phyloP scores from a whole-genome alignment of 768 basidiomycete species.

The Vishniacozyma victoriae region DNA sequence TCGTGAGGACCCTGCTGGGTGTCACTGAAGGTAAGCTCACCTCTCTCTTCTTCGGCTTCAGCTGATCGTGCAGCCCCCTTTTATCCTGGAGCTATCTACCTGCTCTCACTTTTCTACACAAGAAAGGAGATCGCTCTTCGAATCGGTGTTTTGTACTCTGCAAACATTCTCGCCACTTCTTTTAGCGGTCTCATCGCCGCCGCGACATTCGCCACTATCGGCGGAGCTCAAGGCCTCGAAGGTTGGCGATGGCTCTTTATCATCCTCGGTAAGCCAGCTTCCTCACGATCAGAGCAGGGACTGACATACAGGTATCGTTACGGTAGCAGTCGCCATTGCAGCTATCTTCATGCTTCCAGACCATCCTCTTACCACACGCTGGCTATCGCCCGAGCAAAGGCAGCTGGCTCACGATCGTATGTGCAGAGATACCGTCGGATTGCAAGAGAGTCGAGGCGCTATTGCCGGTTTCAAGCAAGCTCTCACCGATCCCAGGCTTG shows the following conservation, averaged over 20 bases:
- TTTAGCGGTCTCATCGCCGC: conserved; percentile 69
- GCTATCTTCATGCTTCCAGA: conserved; percentile 50
- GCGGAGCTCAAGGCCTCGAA: conserved; percentile 58
- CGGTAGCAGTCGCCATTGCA: conserved; percentile 61
- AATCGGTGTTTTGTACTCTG: conserved; percentile 49
- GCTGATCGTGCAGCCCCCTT: conserved; percentile 21
- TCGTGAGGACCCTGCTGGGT: conserved; percentile 64
- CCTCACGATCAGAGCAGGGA: conserved; percentile 48
- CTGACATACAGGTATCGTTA: conserved; percentile 67
- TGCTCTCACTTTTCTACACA: conserved; percentile 60
- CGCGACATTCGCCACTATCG: conserved; percentile 62
- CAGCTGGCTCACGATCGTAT: conserved; percentile 19
- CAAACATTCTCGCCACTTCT: conserved; percentile 67
- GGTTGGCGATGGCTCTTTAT: conserved; percentile 54
- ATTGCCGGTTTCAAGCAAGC: conserved; percentile 21
- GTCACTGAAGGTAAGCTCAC: conserved; percentile 50
- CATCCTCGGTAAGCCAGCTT: neutral
- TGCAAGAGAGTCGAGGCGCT: conserved; percentile 18
- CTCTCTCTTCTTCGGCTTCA: neutral
- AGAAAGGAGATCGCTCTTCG: conserved; percentile 50
- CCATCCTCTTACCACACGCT: conserved; percentile 11
- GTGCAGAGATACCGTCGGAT: conserved; percentile 19
- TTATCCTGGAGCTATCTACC: conserved; percentile 63
- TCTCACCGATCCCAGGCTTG: conserved; percentile 21
- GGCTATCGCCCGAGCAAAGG: conserved; percentile 16